These are phyloP conservation scores for Alliaria petiolata DNA, from an alignment of 345 rosid genomes.

Conservation along the genomic window DNA sequence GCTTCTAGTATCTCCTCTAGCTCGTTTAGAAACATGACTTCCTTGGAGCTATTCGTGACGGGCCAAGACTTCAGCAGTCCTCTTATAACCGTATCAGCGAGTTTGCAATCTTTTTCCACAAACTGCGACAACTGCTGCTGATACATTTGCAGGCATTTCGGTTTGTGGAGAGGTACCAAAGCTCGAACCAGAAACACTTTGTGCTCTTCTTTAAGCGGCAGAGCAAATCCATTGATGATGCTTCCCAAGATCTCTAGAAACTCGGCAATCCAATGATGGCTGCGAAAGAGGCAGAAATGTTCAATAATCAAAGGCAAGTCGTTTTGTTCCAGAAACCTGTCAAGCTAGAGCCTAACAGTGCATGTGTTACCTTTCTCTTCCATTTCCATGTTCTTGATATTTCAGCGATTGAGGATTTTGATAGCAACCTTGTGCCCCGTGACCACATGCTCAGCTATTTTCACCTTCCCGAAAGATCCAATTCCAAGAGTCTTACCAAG, in stretches of 20 bases:
- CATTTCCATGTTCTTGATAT: conserved; percentile 76
- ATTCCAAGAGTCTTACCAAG: conserved; percentile 85
- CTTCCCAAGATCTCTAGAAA: conserved; percentile 88
- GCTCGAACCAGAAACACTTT: conserved; percentile 74
- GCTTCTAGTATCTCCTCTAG: conserved; percentile 88
- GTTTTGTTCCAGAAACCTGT: too few relatives aligned
- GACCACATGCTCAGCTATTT: conserved; percentile 77
- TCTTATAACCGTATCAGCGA: conserved; percentile 69
- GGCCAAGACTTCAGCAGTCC: conserved; percentile 93
- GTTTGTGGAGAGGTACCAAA: conserved; percentile 79
- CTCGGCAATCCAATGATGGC: conserved; percentile 90
- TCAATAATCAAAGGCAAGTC: too few relatives aligned
- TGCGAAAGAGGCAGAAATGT: too few relatives aligned
- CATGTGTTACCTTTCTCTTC: conserved; percentile 97
- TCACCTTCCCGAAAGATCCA: conserved; percentile 93
- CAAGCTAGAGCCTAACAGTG: too few relatives aligned
- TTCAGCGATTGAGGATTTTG: conserved; percentile 86
- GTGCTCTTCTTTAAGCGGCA: conserved; percentile 92
- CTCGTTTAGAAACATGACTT: conserved; percentile 85
- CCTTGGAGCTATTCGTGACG: conserved; percentile 87
- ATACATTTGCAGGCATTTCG: conserved; percentile 76
- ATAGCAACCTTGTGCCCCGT: conserved; percentile 93
- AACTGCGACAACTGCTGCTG: conserved; percentile 90
- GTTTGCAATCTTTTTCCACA: conserved; percentile 90
- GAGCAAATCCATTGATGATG: conserved; percentile 86